Conservation (phyloP, 2,329 filamentous ascomycete genomes). For the Ciborinia camelliae region DNA sequence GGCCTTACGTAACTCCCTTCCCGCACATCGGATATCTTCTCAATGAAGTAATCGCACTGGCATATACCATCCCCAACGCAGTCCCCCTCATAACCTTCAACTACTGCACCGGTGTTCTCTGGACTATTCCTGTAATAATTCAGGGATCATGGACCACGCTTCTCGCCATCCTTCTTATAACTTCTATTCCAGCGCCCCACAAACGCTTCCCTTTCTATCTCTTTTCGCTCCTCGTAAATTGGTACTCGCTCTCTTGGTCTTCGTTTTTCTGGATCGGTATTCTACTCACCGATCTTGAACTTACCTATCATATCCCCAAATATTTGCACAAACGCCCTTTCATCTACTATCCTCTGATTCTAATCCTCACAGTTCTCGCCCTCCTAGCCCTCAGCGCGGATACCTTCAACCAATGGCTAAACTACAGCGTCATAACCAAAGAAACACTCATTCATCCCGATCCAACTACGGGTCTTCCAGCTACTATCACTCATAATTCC, state of each 20-base stretch:
- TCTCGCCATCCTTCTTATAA: conserved; percentile 43
- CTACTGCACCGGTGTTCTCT: conserved; percentile 49
- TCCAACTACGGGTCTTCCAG: conserved; percentile 38
- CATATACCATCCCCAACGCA: conserved; percentile 47
- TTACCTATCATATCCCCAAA: conserved; percentile 45
- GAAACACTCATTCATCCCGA: conserved; percentile 47
- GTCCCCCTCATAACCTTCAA: conserved; percentile 47
- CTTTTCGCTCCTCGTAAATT: conserved; percentile 44
- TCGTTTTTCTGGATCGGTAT: conserved; percentile 46
- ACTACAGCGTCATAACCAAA: conserved; percentile 29
- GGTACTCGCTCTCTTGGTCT: conserved; percentile 48
- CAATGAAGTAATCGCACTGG: conserved; percentile 44
- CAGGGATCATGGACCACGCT: conserved; percentile 47
- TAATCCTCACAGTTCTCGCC: conserved; percentile 35
- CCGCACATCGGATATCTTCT: conserved; percentile 44
- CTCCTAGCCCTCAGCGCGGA: conserved; percentile 24
- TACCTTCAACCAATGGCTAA: conserved; percentile 22
- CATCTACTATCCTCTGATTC: conserved; percentile 40
- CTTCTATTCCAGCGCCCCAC: conserved; percentile 45
- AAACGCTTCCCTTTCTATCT: conserved; percentile 46
- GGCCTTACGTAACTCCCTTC: conserved; percentile 45
- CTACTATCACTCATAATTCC: conserved; percentile 37
- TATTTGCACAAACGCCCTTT: conserved; percentile 39
- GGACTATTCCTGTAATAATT: conserved; percentile 49
- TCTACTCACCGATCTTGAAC: conserved; percentile 45